Base-by-base conservation (phyloP, 495 filamentous ascomycete species). In the Penicillium canescens region DNA sequence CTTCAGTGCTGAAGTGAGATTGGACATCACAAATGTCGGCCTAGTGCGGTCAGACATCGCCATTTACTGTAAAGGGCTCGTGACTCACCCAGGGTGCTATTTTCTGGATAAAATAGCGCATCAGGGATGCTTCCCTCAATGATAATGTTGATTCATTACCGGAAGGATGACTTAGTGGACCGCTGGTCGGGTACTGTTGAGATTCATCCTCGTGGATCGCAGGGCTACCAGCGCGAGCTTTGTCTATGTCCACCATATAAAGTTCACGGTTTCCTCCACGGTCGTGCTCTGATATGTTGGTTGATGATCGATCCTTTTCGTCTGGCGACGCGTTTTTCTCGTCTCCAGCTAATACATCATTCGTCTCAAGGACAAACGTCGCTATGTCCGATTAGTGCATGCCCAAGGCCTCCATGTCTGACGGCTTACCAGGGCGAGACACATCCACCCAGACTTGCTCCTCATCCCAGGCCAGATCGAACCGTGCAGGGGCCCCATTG, bases 21-120 rank as follows among this genome's bases (percentile, higher is more conserved):
- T 66, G 54, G 10, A 59, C 42, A 41, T 74, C 71, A 52, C 71
- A 74, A 12, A 74, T 62, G 55, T 74, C 71, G 24, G 61, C 59
- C 71, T 74, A 21, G 11, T 6, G 12, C 1, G 9, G 28, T 58
- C 16, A 56, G 48, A 0, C 2, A 6, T 23, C 34, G 21, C 20
- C 11, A 3, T 16, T 9, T 10, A 24, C 24, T 26, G 10, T 3
- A 14, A 2, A 16, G 9, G 1, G 1, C 8, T 35, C 14, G 7
- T 6, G 6, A 56, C 69, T 52, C 50, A 74, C 71, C 67, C 68
- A 71, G 6, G 66, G 61, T 12, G 71, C 61, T 31, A 72, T 61
- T 41, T 58, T 67, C 2, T 69, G 68, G 12, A 71, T 71, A 31
- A 71, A 74, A n/a, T 45, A 55, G 28, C 67, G 63, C 50, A 74